Evolutionary conservation across 306 rosid genomes (phyloP), one percentile per base, ranked within the genome.

Genomic region (Malus domestica): DNA sequence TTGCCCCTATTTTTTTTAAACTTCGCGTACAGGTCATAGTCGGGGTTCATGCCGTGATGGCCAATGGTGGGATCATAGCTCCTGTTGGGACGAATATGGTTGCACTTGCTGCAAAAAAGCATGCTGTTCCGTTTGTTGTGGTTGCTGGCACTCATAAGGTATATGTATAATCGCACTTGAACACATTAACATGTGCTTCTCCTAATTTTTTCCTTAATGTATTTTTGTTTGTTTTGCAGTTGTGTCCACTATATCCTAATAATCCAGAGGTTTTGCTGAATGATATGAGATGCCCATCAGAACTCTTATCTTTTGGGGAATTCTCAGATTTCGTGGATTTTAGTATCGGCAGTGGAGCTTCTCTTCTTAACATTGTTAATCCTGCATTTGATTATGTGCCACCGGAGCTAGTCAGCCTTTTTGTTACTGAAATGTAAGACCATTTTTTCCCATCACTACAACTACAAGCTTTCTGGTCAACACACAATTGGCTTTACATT

Each of bases 91-190:
- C 70, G 33, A 70, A 77, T 59, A 77, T 77, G 75, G 57, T 70
- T 69, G 75, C 75, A 45, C 81, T 78, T 60, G 81, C 70, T 42
- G 76, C 81, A 6, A 42, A 29, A 78, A 78, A 52, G 63, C 76
- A 78, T 23, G 70, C 75, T 42, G 75, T 78, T 32, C 81, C 81
- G 42, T 78, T 70, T 59, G 81, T 78, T 20, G 70, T 77, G 69
- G 69, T 78, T 42, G 70, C 70, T 45, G 75, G 70, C 65, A 35
- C 67, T 38, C 51, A 74, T 44, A 74, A 73, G 78, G 78, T 74
- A 74, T 29, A 46, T 51, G 15, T 51, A 55, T n/a, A 35, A 18
- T 11, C 5, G 32, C 33, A 71, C 4, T 35, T 1, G 49, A 12
- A 30, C 11, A 30, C 2, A 3, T 33, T 54, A 54, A 16, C 60